Base-by-base conservation (phyloP, 148 eudicot genomes). In the Heliosperma pusillum region DNA sequence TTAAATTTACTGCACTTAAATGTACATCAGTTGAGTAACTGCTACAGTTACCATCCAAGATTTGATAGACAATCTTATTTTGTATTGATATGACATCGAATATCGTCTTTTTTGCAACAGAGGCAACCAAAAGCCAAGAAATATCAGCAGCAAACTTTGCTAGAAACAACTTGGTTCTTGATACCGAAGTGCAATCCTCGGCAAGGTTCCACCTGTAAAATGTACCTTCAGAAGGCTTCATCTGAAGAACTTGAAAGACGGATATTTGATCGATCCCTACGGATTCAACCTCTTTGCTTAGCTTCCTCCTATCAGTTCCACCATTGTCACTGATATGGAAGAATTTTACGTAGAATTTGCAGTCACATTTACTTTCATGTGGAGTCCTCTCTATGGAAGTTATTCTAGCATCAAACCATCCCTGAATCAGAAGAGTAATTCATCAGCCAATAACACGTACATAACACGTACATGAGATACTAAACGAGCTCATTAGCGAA, bases 341-440 rank as follows among this genome's bases (percentile, higher is more conserved):
- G 77, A 87, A 79, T 70, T 81, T 87, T 73, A 96, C 82, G 76
- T 80, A 85, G 78, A 90, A 88, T 60, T 86, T 71, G 86, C 99
- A 96, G 17, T 70, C 24, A 79, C 99, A 96, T 68, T 75, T 75
- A 29, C 77, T 57, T 26, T 80, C 89, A 83, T 96, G 97, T 17
- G 93, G 96, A 68, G 82, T 87, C 82, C 97, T 87, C 88, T 88
- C 89, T 10, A 96, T 77, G 5, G 97, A 92, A 33, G 78, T 82
- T 77, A 96, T 87, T 82, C 80, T 88, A 36, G 91, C 99, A 83
- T 96, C 99, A 59, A 83, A 60, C 97, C 94, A 92, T 19, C 86
- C 91, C 99, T 95, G 61, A 56, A 77, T 45, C 8, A 45, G 12
- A 79, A n/a, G 15, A 62, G 69, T 19, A 69, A 25, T 25, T 40